Evolutionary conservation across 2,329 filamentous ascomycete species (phyloP), one percentile per base, ranked within the genome.

Genomic region (Epichloe aotearoae): DNA sequence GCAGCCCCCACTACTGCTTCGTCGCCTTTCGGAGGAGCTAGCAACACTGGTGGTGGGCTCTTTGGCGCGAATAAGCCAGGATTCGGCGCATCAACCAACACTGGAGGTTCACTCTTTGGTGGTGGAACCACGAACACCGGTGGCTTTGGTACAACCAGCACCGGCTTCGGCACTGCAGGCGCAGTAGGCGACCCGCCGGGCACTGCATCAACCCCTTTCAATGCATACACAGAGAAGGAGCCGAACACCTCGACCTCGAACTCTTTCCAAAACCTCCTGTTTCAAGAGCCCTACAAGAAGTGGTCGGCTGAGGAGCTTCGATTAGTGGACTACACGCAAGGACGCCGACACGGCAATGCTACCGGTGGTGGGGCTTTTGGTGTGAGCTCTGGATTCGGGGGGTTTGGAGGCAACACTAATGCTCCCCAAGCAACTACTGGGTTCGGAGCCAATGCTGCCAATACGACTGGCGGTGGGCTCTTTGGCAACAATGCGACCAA

Each of bases 291-390:
- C 1, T 94, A 91, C 71, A 83, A 83, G 66, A 94, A 93, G 64
- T 97, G 85, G 73, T 96, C 91, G 10, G 80, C 87, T n/a, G 93
- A 87, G 60, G 84, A 93, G 66, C 69, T 93, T 50, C 77, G 87
- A 61, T 68, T 95, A 54, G 88, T 82, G 44, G 93, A 98, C 67
- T 98, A 98, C 65, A 79, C 83, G 53, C 86, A 90, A 66, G 90
- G 90, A 47, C 82, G 90, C 53, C 84, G 84, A 50, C 88, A 80
- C 64, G 93, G 90, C 36, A 95, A 91, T 66, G 77, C 79, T 41
- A 88, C 84, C 54, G 88, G 88, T 33, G 85, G 89, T 57, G 89
- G 89, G 52, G 86, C 85, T 7, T 96, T 96, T 66, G 91, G 89
- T 17, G 75, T 82, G 26, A 66, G 65, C 57, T 74, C 74, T 19